Percentiles rank a stretch among this genome's conserved stretches.
Conservation (phyloP, 495 filamentous ascomycete species). For the Thermothielavioides terrestris region DNA sequence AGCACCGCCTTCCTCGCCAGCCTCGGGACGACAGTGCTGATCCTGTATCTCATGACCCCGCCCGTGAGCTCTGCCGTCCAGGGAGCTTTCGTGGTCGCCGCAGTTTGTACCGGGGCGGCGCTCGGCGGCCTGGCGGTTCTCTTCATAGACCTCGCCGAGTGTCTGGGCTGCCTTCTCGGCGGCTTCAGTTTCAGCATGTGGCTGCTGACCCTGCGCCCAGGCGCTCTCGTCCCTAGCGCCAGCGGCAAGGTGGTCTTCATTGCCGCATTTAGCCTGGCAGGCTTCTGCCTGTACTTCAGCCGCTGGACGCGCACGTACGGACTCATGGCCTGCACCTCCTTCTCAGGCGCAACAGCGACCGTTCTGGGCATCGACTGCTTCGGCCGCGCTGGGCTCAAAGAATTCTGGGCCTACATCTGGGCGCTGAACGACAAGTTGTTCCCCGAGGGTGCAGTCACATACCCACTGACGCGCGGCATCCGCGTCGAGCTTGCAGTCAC, state of each 20-base stretch:
- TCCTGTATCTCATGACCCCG: constrained; percentile 82
- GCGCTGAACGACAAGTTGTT: constrained; percentile 71
- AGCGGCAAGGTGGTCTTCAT: constrained; percentile 67
- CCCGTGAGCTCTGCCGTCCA: constrained; percentile 70
- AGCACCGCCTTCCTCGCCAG: constrained; percentile 66
- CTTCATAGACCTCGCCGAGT: constrained; percentile 81
- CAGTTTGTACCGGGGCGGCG: constrained; percentile 62
- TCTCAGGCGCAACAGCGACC: constrained; percentile 68
- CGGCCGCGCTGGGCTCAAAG: constrained; percentile 78
- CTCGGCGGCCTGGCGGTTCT: constrained; percentile 69
- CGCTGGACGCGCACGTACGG: constrained; percentile 69
- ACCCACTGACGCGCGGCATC: constrained; percentile 81
- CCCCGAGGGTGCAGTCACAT: constrained; percentile 63
- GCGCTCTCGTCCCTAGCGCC: constrained; percentile 57
- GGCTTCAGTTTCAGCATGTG: constrained; percentile 90
- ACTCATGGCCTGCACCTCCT: constrained; percentile 65
- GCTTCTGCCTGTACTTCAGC: constrained; percentile 69
- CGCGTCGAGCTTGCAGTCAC: constrained; percentile 75
- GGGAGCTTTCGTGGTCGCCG: constrained; percentile 82
- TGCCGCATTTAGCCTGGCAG: constrained; percentile 54
- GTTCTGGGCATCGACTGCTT: constrained; percentile 89
- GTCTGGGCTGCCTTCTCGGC: constrained; percentile 76
- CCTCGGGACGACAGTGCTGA: constrained; percentile 71
- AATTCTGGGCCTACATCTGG: constrained; percentile 97
- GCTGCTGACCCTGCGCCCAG: constrained; percentile 68